phyloP scores from a whole-genome alignment of 2,329 filamentous ascomycete genomes.

The Cercospora zeae-maydis region DNA sequence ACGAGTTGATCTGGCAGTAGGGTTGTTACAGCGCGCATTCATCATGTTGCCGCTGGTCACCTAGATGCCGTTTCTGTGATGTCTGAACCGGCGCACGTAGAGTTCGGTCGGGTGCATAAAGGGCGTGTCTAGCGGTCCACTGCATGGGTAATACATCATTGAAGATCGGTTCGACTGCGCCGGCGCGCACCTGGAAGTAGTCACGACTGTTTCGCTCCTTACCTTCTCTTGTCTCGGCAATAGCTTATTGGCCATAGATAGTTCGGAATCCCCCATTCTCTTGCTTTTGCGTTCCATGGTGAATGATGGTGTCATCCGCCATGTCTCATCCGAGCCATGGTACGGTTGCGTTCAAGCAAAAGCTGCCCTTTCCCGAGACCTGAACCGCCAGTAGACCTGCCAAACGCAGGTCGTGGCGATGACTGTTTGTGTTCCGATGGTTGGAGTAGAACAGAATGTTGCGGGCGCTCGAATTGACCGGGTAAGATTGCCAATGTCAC shows the following conservation, averaged over 20 bases:
- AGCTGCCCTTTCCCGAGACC: not conserved
- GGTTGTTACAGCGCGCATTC: not conserved
- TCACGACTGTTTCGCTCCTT: not conserved
- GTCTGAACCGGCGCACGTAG: not conserved
- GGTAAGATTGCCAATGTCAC: not conserved
- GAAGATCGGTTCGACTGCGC: not conserved
- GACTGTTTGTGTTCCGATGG: not conserved
- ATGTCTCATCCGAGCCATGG: slow-evolving; percentile 2
- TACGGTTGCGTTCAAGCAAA: not conserved
- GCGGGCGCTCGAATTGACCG: not conserved
- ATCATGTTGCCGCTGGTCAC: not conserved
- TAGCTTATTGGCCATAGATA: not conserved
- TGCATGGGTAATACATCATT: not conserved
- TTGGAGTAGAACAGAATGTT: not conserved
- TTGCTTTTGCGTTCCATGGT: not conserved
- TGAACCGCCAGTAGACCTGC: not conserved
- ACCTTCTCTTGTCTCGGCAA: not conserved
- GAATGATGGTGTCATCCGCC: not conserved
- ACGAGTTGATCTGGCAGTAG: not conserved
- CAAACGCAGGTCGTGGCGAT: not conserved
- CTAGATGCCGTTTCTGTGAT: not conserved
- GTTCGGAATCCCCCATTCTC: not conserved
- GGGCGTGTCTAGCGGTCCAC: not conserved
- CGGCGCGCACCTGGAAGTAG: not conserved
- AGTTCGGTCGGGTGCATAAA: not conserved